These are phyloP conservation scores for Francoa sonchifolia DNA, from an alignment of 441 rosid species.

Conservation along the genomic window DNA sequence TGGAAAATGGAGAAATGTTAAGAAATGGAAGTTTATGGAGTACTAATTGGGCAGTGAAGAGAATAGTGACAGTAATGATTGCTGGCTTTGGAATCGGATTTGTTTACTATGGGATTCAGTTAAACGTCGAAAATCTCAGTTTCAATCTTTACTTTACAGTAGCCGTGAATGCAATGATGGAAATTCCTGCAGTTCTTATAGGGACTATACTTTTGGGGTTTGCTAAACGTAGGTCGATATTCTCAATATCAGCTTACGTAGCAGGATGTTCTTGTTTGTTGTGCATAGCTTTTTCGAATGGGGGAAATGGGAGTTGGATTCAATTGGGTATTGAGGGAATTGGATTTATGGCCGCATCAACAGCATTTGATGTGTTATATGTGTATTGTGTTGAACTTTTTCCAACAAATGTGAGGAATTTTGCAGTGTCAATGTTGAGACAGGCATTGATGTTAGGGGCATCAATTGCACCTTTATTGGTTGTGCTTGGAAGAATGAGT, in stretches of 20 bases:
- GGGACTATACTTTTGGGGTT: conserved; percentile 33
- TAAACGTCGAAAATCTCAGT: conserved; percentile 46
- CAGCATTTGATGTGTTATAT: conserved; percentile 39
- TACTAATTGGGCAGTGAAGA: conserved; percentile 48
- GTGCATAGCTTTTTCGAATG: conserved; percentile 35
- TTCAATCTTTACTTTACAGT: conserved; percentile 45
- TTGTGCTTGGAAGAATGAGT: conserved; percentile 37
- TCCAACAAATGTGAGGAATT: conserved; percentile 52
- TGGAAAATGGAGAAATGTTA: background rate
- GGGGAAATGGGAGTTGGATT: conserved; percentile 22
- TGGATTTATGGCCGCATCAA: conserved; percentile 49
- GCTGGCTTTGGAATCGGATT: conserved; percentile 58
- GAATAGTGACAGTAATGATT: conserved; percentile 37
- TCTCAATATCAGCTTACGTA: conserved; percentile 27
- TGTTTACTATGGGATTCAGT: conserved; percentile 57
- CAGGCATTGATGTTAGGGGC: conserved; percentile 62
- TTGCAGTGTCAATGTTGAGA: conserved; percentile 45
- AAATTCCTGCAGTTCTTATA: conserved; percentile 51
- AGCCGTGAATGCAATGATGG: conserved; percentile 50
- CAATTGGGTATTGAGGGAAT: conserved; percentile 31
- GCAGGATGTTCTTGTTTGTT: conserved; percentile 36
- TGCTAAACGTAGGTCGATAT: conserved; percentile 34
- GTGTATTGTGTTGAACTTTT: conserved; percentile 54
- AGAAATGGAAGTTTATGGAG: conserved; percentile 35
- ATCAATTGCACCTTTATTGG: conserved; percentile 44